phyloP scores from a whole-genome alignment of 75 land plant species.

The Pinus taeda region DNA sequence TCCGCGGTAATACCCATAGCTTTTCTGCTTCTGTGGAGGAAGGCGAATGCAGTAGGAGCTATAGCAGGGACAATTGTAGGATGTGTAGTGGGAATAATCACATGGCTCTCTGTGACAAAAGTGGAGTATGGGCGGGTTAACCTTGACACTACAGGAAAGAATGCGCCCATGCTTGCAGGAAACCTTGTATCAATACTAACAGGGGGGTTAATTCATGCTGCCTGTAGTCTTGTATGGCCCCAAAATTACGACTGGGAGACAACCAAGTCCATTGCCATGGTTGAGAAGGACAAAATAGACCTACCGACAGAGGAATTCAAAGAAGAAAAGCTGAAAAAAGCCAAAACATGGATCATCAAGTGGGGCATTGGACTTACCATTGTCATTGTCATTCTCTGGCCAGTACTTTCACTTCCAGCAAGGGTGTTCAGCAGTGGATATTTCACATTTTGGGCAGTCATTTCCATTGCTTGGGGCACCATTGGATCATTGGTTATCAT shows the following conservation, averaged over 20 bases:
- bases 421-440: slow-evolving; percentile 73
- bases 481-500: slow-evolving; percentile 89
- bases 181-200: slow-evolving; percentile 88
- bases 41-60: slow-evolving; percentile 91
- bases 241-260: slow-evolving; percentile 92
- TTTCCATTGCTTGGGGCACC: slow-evolving; percentile 94
- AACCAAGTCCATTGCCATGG: slow-evolving; percentile 69
- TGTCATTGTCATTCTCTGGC: slow-evolving; percentile 86
- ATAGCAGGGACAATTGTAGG: slow-evolving; percentile 71
- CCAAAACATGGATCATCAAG: slow-evolving; percentile 83
- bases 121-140: slow-evolving; percentile 72
- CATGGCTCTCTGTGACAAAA: slow-evolving; percentile 77
- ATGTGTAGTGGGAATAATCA: slow-evolving; percentile 67
- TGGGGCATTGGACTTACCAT: slow-evolving; percentile 90
- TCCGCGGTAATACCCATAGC: slow-evolving; percentile 96
- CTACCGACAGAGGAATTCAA: slow-evolving; percentile 75
- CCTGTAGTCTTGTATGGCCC: slow-evolving; percentile 74
- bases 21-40: slow-evolving; percentile 94
- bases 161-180: slow-evolving; percentile 98
- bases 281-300: slow-evolving; percentile 62
- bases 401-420: slow-evolving; percentile 79
- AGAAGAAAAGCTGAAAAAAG: slow-evolving; percentile 60
- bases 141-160: slow-evolving; percentile 87
- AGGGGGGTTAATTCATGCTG: slow-evolving; percentile 80
- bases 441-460: slow-evolving; percentile 95